Conservation (phyloP, 192 early-diverging fungal species). For the Coemansia sp. region DNA sequence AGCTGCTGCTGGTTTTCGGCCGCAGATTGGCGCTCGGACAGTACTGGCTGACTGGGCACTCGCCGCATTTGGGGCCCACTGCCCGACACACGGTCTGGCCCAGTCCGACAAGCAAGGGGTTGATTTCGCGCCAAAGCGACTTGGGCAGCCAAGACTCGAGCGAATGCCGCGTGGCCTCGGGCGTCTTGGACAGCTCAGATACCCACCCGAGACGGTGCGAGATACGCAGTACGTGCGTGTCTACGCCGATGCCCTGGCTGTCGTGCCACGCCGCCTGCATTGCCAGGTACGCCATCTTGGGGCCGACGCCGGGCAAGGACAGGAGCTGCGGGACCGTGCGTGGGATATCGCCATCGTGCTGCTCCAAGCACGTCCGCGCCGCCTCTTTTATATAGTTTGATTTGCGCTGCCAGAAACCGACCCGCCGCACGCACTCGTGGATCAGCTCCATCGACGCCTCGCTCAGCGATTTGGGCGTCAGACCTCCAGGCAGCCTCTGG, state of each 20-base stretch:
- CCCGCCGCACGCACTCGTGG: conserved; percentile 69
- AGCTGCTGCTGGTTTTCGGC: neutral
- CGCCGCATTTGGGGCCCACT: conserved; percentile 66
- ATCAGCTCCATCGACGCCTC: conserved; percentile 58
- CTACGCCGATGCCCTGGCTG: conserved; percentile 91
- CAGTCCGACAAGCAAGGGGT: conserved; percentile 86
- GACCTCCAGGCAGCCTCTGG: conserved; percentile 62
- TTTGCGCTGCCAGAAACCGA: conserved; percentile 91
- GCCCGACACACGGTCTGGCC: conserved; percentile 82
- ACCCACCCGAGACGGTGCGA: conserved; percentile 86
- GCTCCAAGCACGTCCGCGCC: conserved; percentile 66
- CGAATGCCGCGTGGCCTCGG: conserved; percentile 75
- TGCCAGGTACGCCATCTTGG: conserved; percentile 88
- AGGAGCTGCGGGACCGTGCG: conserved; percentile 70
- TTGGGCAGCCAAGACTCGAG: conserved; percentile 79
- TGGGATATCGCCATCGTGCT: conserved; percentile 80
- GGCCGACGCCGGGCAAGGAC: conserved; percentile 87
- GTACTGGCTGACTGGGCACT: conserved; percentile 72
- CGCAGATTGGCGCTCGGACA: conserved; percentile 56
- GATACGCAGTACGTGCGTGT: conserved; percentile 93
- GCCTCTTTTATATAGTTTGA: conserved; percentile 75
- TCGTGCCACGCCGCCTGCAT: conserved; percentile 82
- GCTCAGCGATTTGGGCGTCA: conserved; percentile 65
- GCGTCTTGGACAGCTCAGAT: conserved; percentile 63
- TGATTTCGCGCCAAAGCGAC: conserved; percentile 82